phyloP scores from a whole-genome alignment of 139 green algal species.

The Microglena sp. region DNA sequence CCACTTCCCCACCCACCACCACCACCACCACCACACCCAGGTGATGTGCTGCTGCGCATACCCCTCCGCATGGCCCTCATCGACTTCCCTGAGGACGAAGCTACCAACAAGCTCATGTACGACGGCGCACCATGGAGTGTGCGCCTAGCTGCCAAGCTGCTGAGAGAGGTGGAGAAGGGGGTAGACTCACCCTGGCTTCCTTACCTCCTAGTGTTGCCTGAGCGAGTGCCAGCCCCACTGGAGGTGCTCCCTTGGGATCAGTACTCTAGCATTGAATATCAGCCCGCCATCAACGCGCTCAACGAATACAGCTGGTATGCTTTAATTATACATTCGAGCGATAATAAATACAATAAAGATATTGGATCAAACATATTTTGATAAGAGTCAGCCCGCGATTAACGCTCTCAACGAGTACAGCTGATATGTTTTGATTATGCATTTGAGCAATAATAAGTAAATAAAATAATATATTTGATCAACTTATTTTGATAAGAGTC shows the following conservation, averaged over 20 bases:
- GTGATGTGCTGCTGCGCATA: conserved; percentile 42
- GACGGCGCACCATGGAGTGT: conserved; percentile 56
- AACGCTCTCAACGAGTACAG: too few species aligned
- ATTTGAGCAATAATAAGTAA: too few species aligned
- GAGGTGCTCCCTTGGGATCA: conserved; percentile 36
- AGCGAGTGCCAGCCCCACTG: conserved; percentile 38
- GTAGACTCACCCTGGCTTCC: conserved; percentile 33
- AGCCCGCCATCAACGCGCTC: conserved; percentile 14
- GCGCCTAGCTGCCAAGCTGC: conserved; percentile 58
- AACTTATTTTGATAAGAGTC: too few species aligned
- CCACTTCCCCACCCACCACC: too few species aligned
- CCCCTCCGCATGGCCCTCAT: conserved; percentile 59
- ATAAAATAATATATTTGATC: too few species aligned
- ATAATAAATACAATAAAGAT: too few species aligned
- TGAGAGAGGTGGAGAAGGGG: conserved; percentile 36
- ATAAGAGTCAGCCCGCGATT: too few species aligned
- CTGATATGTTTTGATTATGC: too few species aligned
- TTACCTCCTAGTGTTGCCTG: conserved; percentile 54
- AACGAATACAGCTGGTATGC: conserved; percentile 22
- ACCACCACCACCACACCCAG: too few species aligned
- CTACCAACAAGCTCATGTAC: conserved; percentile 42
- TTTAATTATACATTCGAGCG: background rate
- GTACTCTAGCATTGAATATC: conserved; percentile 36
- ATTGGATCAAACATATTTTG: too few species aligned
- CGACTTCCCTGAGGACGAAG: conserved; percentile 43